Evolutionary conservation across 1,284 basidiomycete species (phyloP).

Genomic region (Cryptococcus sp.): DNA sequence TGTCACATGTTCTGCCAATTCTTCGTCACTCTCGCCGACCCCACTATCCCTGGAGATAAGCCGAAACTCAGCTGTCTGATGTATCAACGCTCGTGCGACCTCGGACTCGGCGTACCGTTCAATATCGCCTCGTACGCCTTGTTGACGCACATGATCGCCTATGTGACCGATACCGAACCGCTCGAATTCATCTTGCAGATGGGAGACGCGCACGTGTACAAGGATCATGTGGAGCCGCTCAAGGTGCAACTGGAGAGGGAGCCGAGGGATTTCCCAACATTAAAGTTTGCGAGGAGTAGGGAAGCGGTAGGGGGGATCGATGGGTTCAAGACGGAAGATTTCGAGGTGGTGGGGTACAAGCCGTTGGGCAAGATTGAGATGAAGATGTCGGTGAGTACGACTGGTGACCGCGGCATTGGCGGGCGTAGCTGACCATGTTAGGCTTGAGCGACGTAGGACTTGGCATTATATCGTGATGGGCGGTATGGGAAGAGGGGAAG

Average conservation of each 20-base stretch:
- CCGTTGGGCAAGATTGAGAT: slow-evolving; percentile 83
- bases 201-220: slow-evolving; percentile 95
- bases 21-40: slow-evolving; percentile 76
- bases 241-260: slow-evolving; percentile 71
- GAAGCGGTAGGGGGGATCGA: slow-evolving; percentile 62
- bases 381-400: slow-evolving; percentile 82
- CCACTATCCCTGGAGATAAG: slow-evolving; percentile 50
- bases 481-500: no score
- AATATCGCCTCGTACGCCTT: slow-evolving; percentile 98
- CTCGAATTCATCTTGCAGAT: slow-evolving; percentile 88
- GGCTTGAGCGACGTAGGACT: no score
- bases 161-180: slow-evolving; percentile 77
- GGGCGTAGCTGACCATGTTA: no score
- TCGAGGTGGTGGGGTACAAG: slow-evolving; percentile 79
- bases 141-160: slow-evolving; percentile 93
- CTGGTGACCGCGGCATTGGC: no score
- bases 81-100: slow-evolving; percentile 96
- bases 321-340: slow-evolving; percentile 73
- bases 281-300: slow-evolving; percentile 62
- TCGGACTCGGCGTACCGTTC: slow-evolving; percentile 95
- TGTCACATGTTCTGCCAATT: slow-evolving; percentile 99
- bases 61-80: slow-evolving; percentile 87
- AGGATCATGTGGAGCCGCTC: slow-evolving; percentile 84
- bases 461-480: no score
- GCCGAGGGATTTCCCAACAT: slow-evolving; percentile 76